Percentiles rank a stretch among this genome's conserved stretches.
phyloP scores from a whole-genome alignment of 1,139 yeast genomes.

The Scheffersomyces segobiensis region DNA sequence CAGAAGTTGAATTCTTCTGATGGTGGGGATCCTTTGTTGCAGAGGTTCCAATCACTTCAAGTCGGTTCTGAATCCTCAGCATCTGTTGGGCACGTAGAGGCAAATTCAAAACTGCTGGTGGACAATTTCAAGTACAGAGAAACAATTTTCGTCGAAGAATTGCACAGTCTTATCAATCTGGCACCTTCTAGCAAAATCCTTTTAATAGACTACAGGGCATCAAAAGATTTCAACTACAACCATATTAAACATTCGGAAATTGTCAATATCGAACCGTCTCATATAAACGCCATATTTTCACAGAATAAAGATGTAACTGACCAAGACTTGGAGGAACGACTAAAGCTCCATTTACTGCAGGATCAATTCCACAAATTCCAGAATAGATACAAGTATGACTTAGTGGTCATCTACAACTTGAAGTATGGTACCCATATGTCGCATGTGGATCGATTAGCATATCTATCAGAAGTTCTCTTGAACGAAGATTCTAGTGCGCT shows the following conservation, averaged over 20 bases:
- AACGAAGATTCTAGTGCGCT: constrained; percentile 12
- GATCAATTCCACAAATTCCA: constrained; percentile 54
- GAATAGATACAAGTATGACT: constrained; percentile 54
- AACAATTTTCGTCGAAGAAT: constrained; percentile 24
- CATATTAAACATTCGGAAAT: constrained; percentile 59
- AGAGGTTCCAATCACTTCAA: constrained; percentile 13
- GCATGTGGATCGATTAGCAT: constrained; percentile 27
- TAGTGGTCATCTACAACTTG: constrained; percentile 63
- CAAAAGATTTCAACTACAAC: constrained; percentile 55
- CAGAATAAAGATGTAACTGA: constrained; percentile 45
- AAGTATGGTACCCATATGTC: constrained; percentile 26
- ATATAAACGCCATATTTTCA: constrained; percentile 24
- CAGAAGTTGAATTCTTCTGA: background rate
- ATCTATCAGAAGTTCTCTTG: constrained; percentile 21
- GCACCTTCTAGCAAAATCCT: constrained; percentile 29
- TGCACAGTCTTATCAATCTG: constrained; percentile 16
- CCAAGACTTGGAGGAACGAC: constrained; percentile 57
- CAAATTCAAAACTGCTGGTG: constrained; percentile 2
- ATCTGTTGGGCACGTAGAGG: background rate
- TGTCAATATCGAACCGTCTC: constrained; percentile 72
- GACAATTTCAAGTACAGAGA: constrained; percentile 21
- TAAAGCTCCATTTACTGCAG: constrained; percentile 55
- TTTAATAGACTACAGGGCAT: constrained; percentile 65
- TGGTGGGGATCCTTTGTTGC: constrained; percentile 13
- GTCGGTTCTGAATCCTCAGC: background rate